Evolutionary conservation across 2,329 filamentous ascomycete species (phyloP), one percentile per base, ranked within the genome.

Genomic region (Bipolaris victoriae): DNA sequence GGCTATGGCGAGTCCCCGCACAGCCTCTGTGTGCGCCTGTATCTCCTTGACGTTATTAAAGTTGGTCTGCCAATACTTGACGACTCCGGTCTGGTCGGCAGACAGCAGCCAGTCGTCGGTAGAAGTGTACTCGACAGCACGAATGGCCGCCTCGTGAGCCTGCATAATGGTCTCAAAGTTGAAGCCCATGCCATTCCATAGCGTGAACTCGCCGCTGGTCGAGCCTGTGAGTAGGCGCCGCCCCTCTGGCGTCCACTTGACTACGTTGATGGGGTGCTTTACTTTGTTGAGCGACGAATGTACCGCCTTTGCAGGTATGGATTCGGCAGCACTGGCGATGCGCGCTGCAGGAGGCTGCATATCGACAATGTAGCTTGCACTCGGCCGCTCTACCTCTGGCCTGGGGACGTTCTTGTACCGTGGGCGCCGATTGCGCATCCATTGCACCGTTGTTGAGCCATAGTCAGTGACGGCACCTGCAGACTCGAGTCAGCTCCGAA

Each of bases 131-230:
- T 88, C 87, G 44, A 93, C 83, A 9, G 90, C 88, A 66, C 92
- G 86, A 64, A 97, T 92, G 36, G 91, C 90, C 53, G 88, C 88
- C 77, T 97, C 94, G 77, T 98, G 94, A 37, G 94, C 94, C 76
- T 97, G 93, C 90, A 97, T 97, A 26, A 99, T 97, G 3, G 95
- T 98, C 80, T 99, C 95, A 69, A 99, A 99, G 77, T 99, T 98
- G 84, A 99, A 99, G 22, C 92, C 94, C 41, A 94, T 98, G 62
- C 95, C 95, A 75, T 99, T 99, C 95, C 95, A 99, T 3, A 99
- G 79, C 37, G 96, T 99, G 71, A 99, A 99, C 76, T 99, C 95
- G 71, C 95, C 95, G 75, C 94, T 98, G 65, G 92, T 96, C 0
- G 93, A 96, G 20, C 92, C 95, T 0, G 95, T 98, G 73, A 99